Percentiles rank a stretch among this genome's conserved stretches.
These are phyloP conservation scores for Colletotrichum truncatum DNA, from an alignment of 2,329 filamentous ascomycete genomes.

Conservation along the genomic window DNA sequence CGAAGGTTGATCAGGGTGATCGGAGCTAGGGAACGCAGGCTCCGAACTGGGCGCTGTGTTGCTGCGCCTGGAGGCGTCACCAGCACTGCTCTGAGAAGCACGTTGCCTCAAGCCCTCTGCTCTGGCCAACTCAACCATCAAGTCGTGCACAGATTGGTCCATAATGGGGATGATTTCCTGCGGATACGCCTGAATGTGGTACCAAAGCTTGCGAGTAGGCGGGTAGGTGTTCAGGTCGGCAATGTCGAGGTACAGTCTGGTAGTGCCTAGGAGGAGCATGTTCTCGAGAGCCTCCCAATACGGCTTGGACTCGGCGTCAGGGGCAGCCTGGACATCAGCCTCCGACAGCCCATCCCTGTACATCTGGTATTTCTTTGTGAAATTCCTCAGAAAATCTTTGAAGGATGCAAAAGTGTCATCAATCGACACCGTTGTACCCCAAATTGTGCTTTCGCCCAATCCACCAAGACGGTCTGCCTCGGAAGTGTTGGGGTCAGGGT, in stretches of 20 bases:
- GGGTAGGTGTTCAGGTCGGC: slow-evolving; percentile 93
- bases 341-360: slow-evolving; percentile 86
- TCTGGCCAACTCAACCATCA: slow-evolving; percentile 89
- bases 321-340: slow-evolving; percentile 74
- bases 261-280: slow-evolving; percentile 88
- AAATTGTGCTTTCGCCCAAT: slow-evolving; percentile 83
- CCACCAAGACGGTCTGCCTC: slow-evolving; percentile 91
- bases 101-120: slow-evolving; percentile 79
- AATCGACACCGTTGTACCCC: slow-evolving; percentile 97
- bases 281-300: slow-evolving; percentile 88
- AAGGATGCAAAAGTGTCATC: slow-evolving; percentile 87
- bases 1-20: slow-evolving; percentile 65
- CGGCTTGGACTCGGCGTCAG: slow-evolving; percentile 80
- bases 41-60: slow-evolving; percentile 71
- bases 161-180: slow-evolving; percentile 97
- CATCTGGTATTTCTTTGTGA: slow-evolving; percentile 92
- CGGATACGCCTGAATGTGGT: slow-evolving; percentile 92
- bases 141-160: slow-evolving; percentile 93
- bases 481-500: slow-evolving; percentile 83
- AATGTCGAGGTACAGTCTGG: slow-evolving; percentile 87
- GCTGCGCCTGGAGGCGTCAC: slow-evolving; percentile 44
- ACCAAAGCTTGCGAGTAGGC: slow-evolving; percentile 91
- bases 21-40: slow-evolving; percentile 82
- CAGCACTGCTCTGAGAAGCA: slow-evolving; percentile 65
- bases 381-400: slow-evolving; percentile 93